A percentile compares a stretch with the other conserved stretches of the same genome.
Evolutionary conservation across 208 protist genomes (phyloP).

Genomic region (Sergeia podlipaevii): DNA sequence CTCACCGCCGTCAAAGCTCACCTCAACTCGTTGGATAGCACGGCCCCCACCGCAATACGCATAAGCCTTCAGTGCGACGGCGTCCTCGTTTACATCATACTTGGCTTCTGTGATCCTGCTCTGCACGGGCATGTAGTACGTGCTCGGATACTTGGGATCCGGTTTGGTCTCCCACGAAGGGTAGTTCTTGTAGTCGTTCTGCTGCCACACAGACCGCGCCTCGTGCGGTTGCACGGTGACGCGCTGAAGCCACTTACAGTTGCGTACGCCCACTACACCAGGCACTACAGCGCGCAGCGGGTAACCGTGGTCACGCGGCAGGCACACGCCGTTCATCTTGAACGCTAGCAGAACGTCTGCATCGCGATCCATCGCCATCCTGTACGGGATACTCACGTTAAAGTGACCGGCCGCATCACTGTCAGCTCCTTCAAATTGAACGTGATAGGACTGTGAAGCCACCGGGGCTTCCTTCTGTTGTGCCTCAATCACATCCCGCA

Average conservation of each 20-base stretch:
- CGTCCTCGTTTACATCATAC: constrained; percentile 22
- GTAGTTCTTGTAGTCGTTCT: constrained; percentile 86
- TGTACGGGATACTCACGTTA: constrained; percentile 59
- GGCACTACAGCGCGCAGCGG: constrained; percentile 82
- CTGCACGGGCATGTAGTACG: constrained; percentile 80
- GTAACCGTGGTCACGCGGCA: constrained; percentile 76
- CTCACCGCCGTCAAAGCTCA: constrained; percentile 69
- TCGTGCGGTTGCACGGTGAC: constrained; percentile 47
- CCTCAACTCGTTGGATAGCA: constrained; percentile 76
- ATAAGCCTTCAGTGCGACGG: constrained; percentile 50
- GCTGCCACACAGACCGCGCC: constrained; percentile 60
- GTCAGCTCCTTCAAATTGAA: constrained; percentile 75
- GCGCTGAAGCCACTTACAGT: constrained; percentile 67
- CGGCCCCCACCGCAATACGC: constrained; percentile 68
- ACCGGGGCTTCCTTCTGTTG: constrained; percentile 11
- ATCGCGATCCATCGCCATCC: constrained; percentile 34
- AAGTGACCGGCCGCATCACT: constrained; percentile 38
- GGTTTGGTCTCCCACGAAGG: constrained; percentile 47
- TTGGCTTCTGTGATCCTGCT: constrained; percentile 56
- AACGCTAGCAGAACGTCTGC: constrained; percentile 78
- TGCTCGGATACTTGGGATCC: constrained; percentile 23
- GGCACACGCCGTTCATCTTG: constrained; percentile 80
- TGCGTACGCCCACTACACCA: constrained; percentile 63
- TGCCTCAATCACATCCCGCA: constrained; percentile 49
- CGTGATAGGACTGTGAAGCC: constrained; percentile 27